Conservation (phyloP, 768 basidiomycete genomes). For the Rhodotorula diobovata region DNA sequence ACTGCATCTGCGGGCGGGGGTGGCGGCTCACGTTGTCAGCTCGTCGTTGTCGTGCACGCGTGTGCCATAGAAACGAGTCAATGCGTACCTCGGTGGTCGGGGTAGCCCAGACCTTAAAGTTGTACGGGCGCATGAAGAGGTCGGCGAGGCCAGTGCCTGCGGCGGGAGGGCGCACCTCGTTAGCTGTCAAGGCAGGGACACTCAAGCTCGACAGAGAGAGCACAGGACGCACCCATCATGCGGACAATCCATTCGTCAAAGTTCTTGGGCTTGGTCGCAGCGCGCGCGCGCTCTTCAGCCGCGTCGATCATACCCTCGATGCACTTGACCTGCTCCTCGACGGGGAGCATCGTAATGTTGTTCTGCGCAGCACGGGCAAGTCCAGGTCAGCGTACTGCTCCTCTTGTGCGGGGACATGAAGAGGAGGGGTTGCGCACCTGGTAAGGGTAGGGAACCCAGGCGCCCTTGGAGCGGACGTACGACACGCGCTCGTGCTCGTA, state of each 20-base stretch:
- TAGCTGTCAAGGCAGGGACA: neutral
- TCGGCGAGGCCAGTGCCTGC: conserved; percentile 47
- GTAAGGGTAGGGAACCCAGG: conserved; percentile 49
- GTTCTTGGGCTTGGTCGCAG: conserved; percentile 46
- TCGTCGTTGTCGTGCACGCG: no score
- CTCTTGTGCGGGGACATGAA: neutral
- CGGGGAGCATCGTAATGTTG: conserved; percentile 49
- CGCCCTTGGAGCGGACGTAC: conserved; percentile 47
- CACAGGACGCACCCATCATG: conserved; percentile 43
- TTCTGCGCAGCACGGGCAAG: conserved; percentile 44
- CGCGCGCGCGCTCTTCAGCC: conserved; percentile 44
- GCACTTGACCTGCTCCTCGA: conserved; percentile 47
- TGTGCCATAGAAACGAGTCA: neutral
- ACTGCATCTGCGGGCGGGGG: conserved; percentile 47
- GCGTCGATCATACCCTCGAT: conserved; percentile 50
- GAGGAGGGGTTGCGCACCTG: conserved; percentile 1
- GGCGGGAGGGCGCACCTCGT: neutral
- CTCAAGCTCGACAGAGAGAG: neutral
- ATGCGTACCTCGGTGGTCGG: conserved; percentile 42
- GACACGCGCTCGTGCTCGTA: conserved; percentile 49
- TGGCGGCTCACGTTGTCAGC: no score
- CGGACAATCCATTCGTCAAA: conserved; percentile 51
- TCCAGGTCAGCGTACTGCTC: no score
- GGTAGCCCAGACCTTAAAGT: conserved; percentile 51
- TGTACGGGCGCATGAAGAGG: conserved; percentile 50